These are phyloP conservation scores for Fusarium sp. DNA, from an alignment of 2,329 filamentous ascomycete species.

Conservation along the genomic window DNA sequence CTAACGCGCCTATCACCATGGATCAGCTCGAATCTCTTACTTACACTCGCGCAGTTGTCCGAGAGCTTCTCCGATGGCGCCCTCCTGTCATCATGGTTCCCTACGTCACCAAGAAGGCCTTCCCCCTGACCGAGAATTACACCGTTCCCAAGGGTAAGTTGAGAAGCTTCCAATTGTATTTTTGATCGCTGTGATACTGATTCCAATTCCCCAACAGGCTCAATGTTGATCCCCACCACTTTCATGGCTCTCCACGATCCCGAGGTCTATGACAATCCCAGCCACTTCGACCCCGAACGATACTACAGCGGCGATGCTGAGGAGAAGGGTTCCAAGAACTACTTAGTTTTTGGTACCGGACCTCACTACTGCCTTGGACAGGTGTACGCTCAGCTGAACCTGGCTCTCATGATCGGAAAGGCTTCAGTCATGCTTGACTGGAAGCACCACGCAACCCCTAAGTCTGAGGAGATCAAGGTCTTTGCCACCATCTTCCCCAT, in stretches of 20 bases:
- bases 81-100: constrained; percentile 98
- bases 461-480: constrained; percentile 95
- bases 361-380: constrained; percentile 97
- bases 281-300: constrained; percentile 88
- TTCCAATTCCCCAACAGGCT: constrained; percentile 58
- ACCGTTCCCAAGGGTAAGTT: constrained; percentile 85
- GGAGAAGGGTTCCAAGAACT: constrained; percentile 89
- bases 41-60: constrained; percentile 92
- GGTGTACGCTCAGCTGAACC: constrained; percentile 87
- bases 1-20: constrained; percentile 76
- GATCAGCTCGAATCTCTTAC: constrained; percentile 88
- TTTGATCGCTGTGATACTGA: constrained; percentile 14
- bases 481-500: constrained; percentile 98
- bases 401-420: constrained; percentile 91
- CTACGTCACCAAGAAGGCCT: constrained; percentile 92
- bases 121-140: constrained; percentile 87
- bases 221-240: constrained; percentile 93
- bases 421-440: constrained; percentile 88
- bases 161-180: background rate
- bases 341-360: constrained; percentile 93
- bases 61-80: constrained; percentile 90
- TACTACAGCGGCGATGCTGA: constrained; percentile 93
- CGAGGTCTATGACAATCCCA: constrained; percentile 90
- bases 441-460: constrained; percentile 84
- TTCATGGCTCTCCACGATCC: constrained; percentile 93